Conservation (phyloP, 73 alveolate genomes). For the Paraurostyla sp. region DNA sequence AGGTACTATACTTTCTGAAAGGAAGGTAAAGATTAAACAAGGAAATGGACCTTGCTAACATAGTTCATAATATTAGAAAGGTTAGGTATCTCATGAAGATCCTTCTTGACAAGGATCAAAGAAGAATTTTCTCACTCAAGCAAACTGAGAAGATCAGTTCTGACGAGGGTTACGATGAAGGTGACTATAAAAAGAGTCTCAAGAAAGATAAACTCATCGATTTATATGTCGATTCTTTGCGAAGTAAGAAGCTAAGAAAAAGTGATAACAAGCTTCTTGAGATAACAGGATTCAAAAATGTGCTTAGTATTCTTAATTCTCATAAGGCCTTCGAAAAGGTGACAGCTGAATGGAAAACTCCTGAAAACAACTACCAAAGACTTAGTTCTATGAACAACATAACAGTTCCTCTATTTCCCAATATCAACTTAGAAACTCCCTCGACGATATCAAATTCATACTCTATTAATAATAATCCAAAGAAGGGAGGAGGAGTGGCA, state of each 20-base stretch:
- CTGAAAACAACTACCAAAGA: background rate
- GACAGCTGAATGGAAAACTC: constrained; percentile 24
- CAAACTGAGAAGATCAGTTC: constrained; percentile 50
- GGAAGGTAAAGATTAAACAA: constrained; percentile 58
- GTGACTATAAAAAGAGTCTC: constrained; percentile 11
- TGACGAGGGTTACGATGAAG: constrained; percentile 65
- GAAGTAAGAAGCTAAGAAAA: constrained; percentile 47
- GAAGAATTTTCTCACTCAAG: constrained; percentile 52
- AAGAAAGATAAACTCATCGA: constrained; percentile 26
- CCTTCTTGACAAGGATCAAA: constrained; percentile 58
- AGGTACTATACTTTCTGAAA: constrained; percentile 59
- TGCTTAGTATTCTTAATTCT: background rate
- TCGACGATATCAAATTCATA: too few species aligned
- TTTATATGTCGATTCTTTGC: constrained; percentile 36
- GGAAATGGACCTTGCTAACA: constrained; percentile 60
- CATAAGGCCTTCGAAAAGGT: constrained; percentile 26
- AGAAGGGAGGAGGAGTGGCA: background rate
- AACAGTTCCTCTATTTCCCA: too few species aligned
- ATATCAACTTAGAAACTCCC: too few species aligned
- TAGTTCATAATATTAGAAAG: constrained; percentile 43
- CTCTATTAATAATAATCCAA: background rate
- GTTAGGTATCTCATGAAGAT: constrained; percentile 51
- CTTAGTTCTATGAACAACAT: background rate
- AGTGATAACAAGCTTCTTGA: constrained; percentile 53
- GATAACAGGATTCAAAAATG: constrained; percentile 43